Conservation (phyloP, 202 grass and related monocot species). For the Digitaria exilis region DNA sequence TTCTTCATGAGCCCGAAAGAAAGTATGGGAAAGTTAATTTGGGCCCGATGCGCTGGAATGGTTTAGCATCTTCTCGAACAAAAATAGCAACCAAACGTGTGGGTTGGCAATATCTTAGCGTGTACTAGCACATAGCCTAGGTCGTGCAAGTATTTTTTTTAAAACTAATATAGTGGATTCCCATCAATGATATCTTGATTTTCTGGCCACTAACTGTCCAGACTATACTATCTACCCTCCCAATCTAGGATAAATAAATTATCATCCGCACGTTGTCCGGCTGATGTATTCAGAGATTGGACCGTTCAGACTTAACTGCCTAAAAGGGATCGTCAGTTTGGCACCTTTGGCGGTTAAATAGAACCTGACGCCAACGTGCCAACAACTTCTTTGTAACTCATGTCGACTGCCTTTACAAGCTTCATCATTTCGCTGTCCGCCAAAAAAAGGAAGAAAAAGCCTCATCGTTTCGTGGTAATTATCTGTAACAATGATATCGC, state of each 20-base stretch:
- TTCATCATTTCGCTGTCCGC: background rate
- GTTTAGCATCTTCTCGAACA: background rate
- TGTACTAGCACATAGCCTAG: background rate
- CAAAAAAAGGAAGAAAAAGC: no score
- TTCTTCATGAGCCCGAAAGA: background rate
- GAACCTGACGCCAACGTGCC: slow-evolving; percentile 8
- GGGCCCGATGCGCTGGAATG: no score
- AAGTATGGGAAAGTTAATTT: background rate
- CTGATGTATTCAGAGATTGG: background rate
- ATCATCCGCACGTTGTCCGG: background rate
- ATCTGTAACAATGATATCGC: background rate
- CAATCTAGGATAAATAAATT: background rate
- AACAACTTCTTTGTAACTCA: background rate
- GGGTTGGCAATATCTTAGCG: background rate
- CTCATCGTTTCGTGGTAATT: background rate
- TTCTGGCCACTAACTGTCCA: background rate
- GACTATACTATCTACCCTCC: background rate
- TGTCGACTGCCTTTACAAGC: background rate
- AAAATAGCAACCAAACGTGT: background rate
- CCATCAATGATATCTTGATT: background rate
- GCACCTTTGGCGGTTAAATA: background rate
- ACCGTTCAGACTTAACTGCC: background rate
- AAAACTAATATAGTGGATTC: background rate
- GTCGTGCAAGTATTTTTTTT: background rate
- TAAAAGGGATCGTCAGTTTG: background rate